Conservation (phyloP, 2,329 filamentous ascomycete genomes). For the Passalora sequoiae region DNA sequence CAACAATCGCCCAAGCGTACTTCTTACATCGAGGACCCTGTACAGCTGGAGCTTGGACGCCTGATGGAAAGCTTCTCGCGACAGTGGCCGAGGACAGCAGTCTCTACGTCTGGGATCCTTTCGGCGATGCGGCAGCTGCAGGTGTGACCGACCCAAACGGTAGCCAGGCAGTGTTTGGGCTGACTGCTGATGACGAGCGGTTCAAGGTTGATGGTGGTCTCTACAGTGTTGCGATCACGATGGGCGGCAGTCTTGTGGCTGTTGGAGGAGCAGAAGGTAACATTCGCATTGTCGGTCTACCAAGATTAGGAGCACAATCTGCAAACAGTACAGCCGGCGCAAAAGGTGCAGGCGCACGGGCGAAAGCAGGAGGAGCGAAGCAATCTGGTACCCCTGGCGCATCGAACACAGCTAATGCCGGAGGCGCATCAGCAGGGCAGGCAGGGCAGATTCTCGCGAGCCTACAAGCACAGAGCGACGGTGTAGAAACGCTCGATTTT, state of each 20-base stretch:
- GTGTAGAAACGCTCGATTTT: constrained; percentile 72
- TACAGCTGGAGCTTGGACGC: constrained; percentile 86
- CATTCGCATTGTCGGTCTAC: constrained; percentile 79
- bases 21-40: constrained; percentile 82
- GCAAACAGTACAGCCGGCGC: constrained; percentile 35
- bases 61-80: constrained; percentile 78
- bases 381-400: constrained; percentile 39
- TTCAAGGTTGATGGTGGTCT: constrained; percentile 89
- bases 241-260: constrained; percentile 71
- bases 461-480: constrained; percentile 70
- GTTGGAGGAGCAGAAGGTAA: constrained; percentile 83
- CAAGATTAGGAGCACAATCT: constrained; percentile 48
- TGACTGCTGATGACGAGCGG: constrained; percentile 78
- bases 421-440: constrained; percentile 44
- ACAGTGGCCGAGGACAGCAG: constrained; percentile 86
- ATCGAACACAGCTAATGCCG: constrained; percentile 35
- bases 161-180: constrained; percentile 62
- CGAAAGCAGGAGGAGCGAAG: constrained; percentile 45
- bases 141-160: constrained; percentile 51
- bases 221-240: constrained; percentile 80
- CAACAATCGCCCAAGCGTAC: constrained; percentile 84
- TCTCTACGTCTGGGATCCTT: constrained; percentile 89
- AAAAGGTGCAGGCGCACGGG: constrained; percentile 44
- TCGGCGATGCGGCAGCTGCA: constrained; percentile 66
- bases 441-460: constrained; percentile 73